Conservation (phyloP, 306 rosid species). For the Prunus mume region DNA sequence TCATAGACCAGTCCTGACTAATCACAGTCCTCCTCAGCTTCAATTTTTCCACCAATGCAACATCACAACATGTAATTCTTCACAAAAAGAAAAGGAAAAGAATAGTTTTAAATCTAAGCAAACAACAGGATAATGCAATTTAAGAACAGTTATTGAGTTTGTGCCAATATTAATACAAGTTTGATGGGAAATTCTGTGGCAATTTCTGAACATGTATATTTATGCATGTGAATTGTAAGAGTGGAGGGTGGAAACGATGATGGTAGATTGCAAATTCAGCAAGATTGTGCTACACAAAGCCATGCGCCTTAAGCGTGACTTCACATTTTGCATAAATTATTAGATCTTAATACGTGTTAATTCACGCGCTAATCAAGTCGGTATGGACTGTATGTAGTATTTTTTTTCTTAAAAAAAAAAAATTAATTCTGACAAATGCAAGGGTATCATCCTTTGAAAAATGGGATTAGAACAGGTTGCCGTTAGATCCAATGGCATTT, state of each 20-base stretch:
- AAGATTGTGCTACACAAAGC: slow-evolving; percentile 27
- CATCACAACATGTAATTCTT: neutral
- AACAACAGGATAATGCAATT: neutral
- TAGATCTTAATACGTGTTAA: neutral
- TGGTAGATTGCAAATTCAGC: slow-evolving; percentile 36
- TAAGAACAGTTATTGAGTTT: neutral
- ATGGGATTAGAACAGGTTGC: slow-evolving; percentile 28
- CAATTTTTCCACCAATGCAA: neutral
- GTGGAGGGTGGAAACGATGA: slow-evolving; percentile 26
- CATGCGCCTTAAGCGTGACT: slow-evolving; percentile 42
- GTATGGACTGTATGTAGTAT: neutral
- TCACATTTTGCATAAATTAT: neutral
- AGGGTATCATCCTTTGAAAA: slow-evolving; percentile 35
- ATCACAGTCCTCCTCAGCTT: neutral
- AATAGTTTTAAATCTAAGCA: neutral
- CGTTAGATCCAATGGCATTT: slow-evolving; percentile 57
- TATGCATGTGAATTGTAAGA: slow-evolving; percentile 1
- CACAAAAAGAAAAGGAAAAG: neutral
- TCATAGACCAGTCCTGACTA: slow-evolving; percentile 20
- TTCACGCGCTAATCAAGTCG: slow-evolving; percentile 21
- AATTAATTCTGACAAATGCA: slow-evolving; percentile 6
- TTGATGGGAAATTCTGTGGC: slow-evolving; percentile 10
- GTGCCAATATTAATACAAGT: neutral
- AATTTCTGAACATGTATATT: slow-evolving; percentile 11
- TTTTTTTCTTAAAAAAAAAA: neutral